Evolutionary conservation across 2,329 filamentous ascomycete genomes (phyloP), one percentile per base, ranked within the genome.

Genomic region (Colletotrichum ledebouriae): DNA sequence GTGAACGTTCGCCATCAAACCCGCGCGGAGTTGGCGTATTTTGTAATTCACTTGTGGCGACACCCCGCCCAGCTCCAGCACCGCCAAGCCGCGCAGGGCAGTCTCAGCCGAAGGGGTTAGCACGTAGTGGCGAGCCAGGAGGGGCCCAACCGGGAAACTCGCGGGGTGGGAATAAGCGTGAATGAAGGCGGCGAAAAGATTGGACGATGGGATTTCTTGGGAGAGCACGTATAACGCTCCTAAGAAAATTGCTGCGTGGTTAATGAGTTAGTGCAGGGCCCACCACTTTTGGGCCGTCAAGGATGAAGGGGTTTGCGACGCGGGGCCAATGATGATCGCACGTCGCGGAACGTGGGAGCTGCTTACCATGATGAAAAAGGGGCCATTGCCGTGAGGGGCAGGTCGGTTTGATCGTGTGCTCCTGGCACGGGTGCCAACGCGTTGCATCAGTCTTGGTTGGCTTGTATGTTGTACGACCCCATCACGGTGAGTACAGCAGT

Each of bases 1-100:
- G 15, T 4, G 39, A 2, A 52, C 0, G 22, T 1, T 49, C 44
- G 20, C 34, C 34, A 53, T 39, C 20, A n/a, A 22, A 13, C 15
- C 2, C 46, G 52, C 57, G 57, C 34, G 59, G 10, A 13, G 7
- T 33, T 20, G n/a, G 34, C 47, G 47, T 44, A 53, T 61, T 53
- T 53, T 61, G 59, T 61, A 61, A 52, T 52, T 46, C 37, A 34
- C 39, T 47, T 29, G 59, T 61, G 59, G 59, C 59, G 25, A 61
- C 29, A n/a, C 22, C 34, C 37, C 59, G 22, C 47, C 58, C 22
- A 17, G 17, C 29, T 1, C 29, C 33, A 39, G 6, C 39, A 20
- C 33, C n/a, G 58, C 58, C 34, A 61, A 52, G 17, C 20, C 22
- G 0, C 20, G 3, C 59, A 52, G 37, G 37, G 59, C 20, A 61